These are phyloP conservation scores for Paracoccidioides lutzii DNA, from an alignment of 2,329 filamentous ascomycete genomes.

Conservation along the genomic window DNA sequence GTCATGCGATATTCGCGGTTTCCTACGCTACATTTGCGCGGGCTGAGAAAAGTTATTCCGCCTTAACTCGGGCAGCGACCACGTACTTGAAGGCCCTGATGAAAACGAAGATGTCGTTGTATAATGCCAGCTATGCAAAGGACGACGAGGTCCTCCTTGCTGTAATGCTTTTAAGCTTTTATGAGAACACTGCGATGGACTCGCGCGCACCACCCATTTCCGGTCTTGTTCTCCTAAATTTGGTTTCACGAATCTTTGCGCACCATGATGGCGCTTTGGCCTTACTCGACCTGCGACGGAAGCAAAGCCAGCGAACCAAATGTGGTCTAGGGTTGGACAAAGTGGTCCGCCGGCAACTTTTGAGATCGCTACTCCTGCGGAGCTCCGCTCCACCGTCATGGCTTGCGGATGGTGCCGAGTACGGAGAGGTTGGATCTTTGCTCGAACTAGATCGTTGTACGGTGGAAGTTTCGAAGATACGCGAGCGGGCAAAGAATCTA, in stretches of 20 bases:
- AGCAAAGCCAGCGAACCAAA: not conserved
- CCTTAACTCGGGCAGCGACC: not conserved
- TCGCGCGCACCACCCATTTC: not conserved
- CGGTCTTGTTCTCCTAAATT: not conserved
- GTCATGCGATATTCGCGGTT: not conserved
- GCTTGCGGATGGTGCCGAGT: not conserved
- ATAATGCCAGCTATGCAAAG: not conserved
- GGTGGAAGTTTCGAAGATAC: not conserved
- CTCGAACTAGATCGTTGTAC: not conserved
- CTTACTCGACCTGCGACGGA: not conserved
- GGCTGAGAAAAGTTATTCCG: not conserved
- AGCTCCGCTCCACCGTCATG: not conserved
- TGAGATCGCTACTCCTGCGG: not conserved
- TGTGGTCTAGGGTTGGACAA: not conserved
- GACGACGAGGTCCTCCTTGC: not conserved
- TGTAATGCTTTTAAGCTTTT: not conserved
- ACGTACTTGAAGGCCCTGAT: not conserved
- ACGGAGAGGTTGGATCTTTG: not conserved
- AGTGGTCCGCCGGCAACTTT: not conserved
- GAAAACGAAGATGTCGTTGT: not conserved
- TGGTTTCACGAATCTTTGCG: not conserved
- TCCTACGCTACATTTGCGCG: not conserved
- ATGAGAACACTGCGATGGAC: not conserved
- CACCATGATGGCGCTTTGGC: conserved; percentile 1
- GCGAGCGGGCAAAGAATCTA: not conserved